Conservation (phyloP, 2,329 filamentous ascomycete species). For the Massarina eburnea region DNA sequence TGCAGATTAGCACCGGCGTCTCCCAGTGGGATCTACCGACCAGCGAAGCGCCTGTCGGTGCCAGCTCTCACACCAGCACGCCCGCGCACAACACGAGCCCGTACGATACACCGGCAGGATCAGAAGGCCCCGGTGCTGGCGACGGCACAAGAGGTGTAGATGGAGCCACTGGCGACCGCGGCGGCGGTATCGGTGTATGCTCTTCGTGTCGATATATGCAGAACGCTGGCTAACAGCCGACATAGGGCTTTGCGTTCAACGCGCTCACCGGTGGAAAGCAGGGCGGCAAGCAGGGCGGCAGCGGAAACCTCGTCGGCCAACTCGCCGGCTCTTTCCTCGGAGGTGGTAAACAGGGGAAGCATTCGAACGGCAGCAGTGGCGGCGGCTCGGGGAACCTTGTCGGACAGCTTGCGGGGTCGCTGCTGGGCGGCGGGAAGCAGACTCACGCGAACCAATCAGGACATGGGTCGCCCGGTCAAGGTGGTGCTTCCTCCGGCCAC, state of each 20-base stretch:
- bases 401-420: slow-evolving; percentile 59
- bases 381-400: slow-evolving; percentile 44
- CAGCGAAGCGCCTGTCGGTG: slow-evolving; percentile 61
- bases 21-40: slow-evolving; percentile 76
- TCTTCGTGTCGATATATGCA: slow-evolving; percentile 3
- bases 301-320: slow-evolving; percentile 52
- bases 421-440: slow-evolving; percentile 41
- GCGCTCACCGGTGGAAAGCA: slow-evolving; percentile 49
- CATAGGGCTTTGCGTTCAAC: slow-evolving; percentile 63
- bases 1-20: slow-evolving; percentile 70
- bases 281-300: slow-evolving; percentile 33
- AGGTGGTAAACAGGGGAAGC: slow-evolving; percentile 38
- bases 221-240: slow-evolving; percentile 22
- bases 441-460: slow-evolving; percentile 45
- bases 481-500: slow-evolving; percentile 10
- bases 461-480: slow-evolving; percentile 46
- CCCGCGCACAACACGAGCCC: slow-evolving; percentile 58
- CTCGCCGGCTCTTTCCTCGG: slow-evolving; percentile 54
- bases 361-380: slow-evolving; percentile 30
- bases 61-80: slow-evolving; percentile 56
- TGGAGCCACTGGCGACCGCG: slow-evolving; percentile 56
- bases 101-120: slow-evolving; percentile 56
- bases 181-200: slow-evolving; percentile 65
- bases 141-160: slow-evolving; percentile 55
- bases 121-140: slow-evolving; percentile 27